Base-by-base conservation (phyloP, 768 basidiomycete species). In the Steccherinum ochraceum region DNA sequence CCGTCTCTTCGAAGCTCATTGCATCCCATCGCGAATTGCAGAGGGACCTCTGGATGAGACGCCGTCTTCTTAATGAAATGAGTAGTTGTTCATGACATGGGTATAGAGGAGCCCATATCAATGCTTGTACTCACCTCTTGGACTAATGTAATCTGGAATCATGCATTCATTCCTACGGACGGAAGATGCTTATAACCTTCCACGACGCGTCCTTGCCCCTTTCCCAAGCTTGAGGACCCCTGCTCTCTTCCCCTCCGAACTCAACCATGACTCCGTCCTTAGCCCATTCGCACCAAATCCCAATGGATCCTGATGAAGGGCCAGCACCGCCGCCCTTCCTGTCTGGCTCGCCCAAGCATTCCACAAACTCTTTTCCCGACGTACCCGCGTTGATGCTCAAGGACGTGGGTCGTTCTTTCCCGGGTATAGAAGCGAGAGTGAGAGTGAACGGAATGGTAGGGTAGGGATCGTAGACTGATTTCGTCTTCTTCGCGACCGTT, bases 271-370 rank as follows among this genome's bases (percentile, higher is more conserved):
- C 63, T 2, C 89, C 90, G 53, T 84, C 78, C 58, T 71, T 77
- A 23, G 81, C 75, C 93, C 93, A 96, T 67, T 96, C 92, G 56
- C 92, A 88, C 90, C 92, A 96, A 57, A 95, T 91, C 24, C 84
- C 85, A 57, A 95, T 88, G 25, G 86, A 90, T 35, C 89, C 88
- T 2, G 82, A 80, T 19, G 84, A 86, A 12, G 90, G 89, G 0
- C 90, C 90, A 7, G 81, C 72, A 1, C 94, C 93, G 19, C 93
- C 93, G 5, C 94, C 94, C 64, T 96, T 98, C 54, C 89, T 76
- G 61, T 80, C 80, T 5, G 94, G 94, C 67, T 97, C 94, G 10
- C 93, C 93, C 42, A 96, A 64, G 42, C 66, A 64, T 23, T 67
- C 59, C 7, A 96, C 87, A 53, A 98, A 83, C 0, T 91, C 82